phyloP scores from a whole-genome alignment of 2,329 filamentous ascomycete species.

The Plenodomus lindquistii region DNA sequence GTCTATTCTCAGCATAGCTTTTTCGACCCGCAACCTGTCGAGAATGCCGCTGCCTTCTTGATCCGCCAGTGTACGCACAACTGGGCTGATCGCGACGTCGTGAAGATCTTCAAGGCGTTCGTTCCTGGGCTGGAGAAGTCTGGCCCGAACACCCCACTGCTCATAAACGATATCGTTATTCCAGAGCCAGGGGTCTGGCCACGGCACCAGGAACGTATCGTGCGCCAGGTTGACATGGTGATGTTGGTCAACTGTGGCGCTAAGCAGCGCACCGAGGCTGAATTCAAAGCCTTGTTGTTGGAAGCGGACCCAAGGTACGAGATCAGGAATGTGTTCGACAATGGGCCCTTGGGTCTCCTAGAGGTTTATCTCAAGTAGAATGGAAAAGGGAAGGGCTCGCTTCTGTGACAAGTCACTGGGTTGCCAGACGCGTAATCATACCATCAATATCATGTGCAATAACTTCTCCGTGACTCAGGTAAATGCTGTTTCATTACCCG shows the following conservation, averaged over 20 bases:
- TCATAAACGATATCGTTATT: constrained; percentile 38
- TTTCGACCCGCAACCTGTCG: constrained; percentile 41
- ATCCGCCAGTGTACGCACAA: constrained; percentile 47
- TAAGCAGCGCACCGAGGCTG: constrained; percentile 15
- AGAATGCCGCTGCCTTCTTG: constrained; percentile 39
- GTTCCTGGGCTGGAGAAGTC: constrained; percentile 36
- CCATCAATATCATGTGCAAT: too few relatives aligned
- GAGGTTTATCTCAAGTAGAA: constrained; percentile 7
- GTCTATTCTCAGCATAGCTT: constrained; percentile 43
- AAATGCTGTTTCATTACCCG: too few relatives aligned
- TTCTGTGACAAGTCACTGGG: too few relatives aligned
- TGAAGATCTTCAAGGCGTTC: constrained; percentile 38
- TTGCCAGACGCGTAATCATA: too few relatives aligned
- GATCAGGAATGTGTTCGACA: constrained; percentile 15
- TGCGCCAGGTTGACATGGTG: constrained; percentile 32
- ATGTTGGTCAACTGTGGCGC: constrained; percentile 27
- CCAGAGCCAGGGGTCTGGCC: constrained; percentile 20
- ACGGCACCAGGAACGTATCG: constrained; percentile 17
- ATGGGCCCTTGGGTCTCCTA: constrained; percentile 2
- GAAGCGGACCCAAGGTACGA: constrained; percentile 24
- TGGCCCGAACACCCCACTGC: constrained; percentile 21
- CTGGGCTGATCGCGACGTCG: constrained; percentile 41
- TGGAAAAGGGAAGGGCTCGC: too few relatives aligned
- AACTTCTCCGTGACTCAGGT: too few relatives aligned
- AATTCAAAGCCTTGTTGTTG: constrained; percentile 12